Percentiles rank a stretch among this genome's conserved stretches.
phyloP scores from a whole-genome alignment of 1,139 yeast genomes.

The Komagataea norvegica region DNA sequence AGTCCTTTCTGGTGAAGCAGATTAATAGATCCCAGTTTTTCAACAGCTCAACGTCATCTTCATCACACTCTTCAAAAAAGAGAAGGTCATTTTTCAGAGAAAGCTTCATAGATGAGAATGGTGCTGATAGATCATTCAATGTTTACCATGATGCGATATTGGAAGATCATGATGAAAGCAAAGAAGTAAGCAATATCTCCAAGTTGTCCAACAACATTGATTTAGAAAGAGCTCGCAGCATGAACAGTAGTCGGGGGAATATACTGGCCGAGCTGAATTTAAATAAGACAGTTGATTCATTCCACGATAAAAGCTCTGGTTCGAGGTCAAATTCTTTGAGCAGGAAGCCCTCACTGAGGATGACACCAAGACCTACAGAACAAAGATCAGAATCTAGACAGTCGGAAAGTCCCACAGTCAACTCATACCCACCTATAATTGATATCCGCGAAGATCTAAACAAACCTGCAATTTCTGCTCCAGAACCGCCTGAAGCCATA shows the following conservation, averaged over 20 bases:
- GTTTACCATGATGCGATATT: conserved; percentile 23
- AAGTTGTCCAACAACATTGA: conserved; percentile 19
- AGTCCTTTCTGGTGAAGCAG: conserved; percentile 25
- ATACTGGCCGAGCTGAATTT: conserved; percentile 17
- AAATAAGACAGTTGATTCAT: conserved; percentile 6
- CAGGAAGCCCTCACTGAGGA: no score
- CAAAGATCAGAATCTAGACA: conserved; percentile 1
- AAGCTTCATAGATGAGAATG: conserved; percentile 23
- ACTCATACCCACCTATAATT: background rate
- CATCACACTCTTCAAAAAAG: conserved; percentile 9
- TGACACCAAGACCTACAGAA: no score
- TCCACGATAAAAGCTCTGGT: background rate
- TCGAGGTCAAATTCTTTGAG: no score
- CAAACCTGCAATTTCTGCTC: background rate
- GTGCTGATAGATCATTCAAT: conserved; percentile 17
- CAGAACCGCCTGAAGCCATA: background rate
- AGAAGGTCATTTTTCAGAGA: conserved; percentile 24
- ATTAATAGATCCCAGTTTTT: conserved; percentile 23
- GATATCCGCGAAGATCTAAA: no score
- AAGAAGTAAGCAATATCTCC: conserved; percentile 17
- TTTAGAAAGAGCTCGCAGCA: conserved; percentile 12
- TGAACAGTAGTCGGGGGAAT: background rate
- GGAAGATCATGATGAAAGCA: conserved; percentile 20
- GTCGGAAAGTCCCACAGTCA: background rate
- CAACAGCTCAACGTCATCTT: conserved; percentile 16